Base-by-base conservation (phyloP, 2,329 filamentous ascomycete species). In the Xylariaceae sp. region DNA sequence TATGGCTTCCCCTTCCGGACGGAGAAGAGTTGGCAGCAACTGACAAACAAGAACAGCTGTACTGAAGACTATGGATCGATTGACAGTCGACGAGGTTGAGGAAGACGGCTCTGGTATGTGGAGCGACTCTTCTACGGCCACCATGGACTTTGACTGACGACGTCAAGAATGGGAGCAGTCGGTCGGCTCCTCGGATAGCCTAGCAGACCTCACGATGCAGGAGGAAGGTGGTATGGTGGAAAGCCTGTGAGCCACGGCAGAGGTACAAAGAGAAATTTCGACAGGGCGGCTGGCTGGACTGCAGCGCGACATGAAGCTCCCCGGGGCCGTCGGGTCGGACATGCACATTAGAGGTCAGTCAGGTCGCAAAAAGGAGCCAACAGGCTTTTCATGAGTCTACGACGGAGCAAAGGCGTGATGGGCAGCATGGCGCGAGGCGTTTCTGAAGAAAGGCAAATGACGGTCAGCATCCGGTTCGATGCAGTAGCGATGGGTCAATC, bases 61-160 rank as follows among this genome's bases (percentile, higher is more conserved):
- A 4, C 39, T 69, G 10, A 63, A 65, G 11, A 50, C 60, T n/a
- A 64, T 84, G 47, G 63, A 62, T 23, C 61, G 59, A 30, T 56
- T 81, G n/a, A 61, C 72, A 27, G 64, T 75, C 12, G 72, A 77
- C 31, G 69, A 75, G 38, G 50, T 72, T 35, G 73, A 77, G 40
- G 72, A 77, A 33, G 73, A 77, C 34, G 71, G 59, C 45, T 75
- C 72, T 44, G 72, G 73, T 75, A 71, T 60, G 71, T 68, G 52
- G 42, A 61, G 56, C 45, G 57, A 60, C 46, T 60, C 54, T 44
- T 55, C 52, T 28, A 60, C 56, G 38, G 48, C 55, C 30, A 52
- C 52, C 32, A 48, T 52, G 38, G 52, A 53, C 42, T 55, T 56
- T 58, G 52, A 61, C 59, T 55, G 51, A 57, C 48, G 36, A 40